Percentiles rank a stretch among this genome's conserved stretches.
phyloP scores from a whole-genome alignment of 2,329 filamentous ascomycete species.

The Fusarium poae region DNA sequence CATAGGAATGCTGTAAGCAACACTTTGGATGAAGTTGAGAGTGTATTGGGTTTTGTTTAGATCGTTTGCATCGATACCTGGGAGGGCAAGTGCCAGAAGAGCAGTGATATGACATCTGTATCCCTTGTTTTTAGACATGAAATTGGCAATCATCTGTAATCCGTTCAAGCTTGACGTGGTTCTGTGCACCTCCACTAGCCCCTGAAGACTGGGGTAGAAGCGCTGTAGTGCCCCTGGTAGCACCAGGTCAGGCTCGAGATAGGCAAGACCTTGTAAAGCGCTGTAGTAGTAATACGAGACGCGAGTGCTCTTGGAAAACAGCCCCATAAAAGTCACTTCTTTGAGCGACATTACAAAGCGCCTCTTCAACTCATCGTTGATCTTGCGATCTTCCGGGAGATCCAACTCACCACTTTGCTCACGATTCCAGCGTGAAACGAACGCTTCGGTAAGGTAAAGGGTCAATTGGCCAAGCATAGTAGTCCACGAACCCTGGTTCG shows the following conservation, averaged over 20 bases:
- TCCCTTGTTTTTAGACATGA: constrained; percentile 94
- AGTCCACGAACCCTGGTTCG: constrained; percentile 93
- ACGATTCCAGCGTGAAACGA: constrained; percentile 97
- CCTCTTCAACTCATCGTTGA: constrained; percentile 84
- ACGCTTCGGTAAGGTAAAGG: constrained; percentile 93
- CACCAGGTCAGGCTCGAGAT: constrained; percentile 90
- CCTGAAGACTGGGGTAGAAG: constrained; percentile 97
- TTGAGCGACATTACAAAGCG: constrained; percentile 90
- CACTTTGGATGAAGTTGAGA: constrained; percentile 92
- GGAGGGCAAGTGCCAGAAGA: constrained; percentile 89
- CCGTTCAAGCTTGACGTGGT: constrained; percentile 94
- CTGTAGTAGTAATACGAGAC: constrained; percentile 93
- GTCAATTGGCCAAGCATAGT: constrained; percentile 90
- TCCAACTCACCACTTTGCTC: constrained; percentile 94
- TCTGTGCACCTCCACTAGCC: constrained; percentile 94
- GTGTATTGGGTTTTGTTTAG: constrained; percentile 96
- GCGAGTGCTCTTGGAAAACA: constrained; percentile 94
- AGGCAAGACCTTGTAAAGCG: constrained; percentile 89
- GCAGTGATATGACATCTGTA: constrained; percentile 97
- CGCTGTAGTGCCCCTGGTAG: constrained; percentile 92
- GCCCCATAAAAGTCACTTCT: constrained; percentile 97
- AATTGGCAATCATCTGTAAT: constrained; percentile 89
- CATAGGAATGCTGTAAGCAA: constrained; percentile 96
- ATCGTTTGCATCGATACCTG: constrained; percentile 97
- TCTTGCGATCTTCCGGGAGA: constrained; percentile 80